Conservation (phyloP, 1,139 yeast genomes). For the Yamadazyma atlantica region DNA sequence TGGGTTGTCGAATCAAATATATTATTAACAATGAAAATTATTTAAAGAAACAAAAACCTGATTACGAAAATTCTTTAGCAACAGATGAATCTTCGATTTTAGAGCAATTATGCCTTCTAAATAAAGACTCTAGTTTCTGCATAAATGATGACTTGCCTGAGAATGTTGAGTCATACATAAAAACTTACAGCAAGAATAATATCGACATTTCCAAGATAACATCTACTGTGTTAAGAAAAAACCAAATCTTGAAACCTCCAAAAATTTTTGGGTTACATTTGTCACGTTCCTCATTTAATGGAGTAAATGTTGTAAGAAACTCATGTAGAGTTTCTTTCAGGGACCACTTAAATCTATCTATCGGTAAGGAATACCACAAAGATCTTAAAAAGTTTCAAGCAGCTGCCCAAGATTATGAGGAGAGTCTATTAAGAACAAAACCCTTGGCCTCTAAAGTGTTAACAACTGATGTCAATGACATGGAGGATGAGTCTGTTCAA, state of each 20-base stretch:
- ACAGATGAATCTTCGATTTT: conserved; percentile 20
- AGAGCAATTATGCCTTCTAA: conserved; percentile 27
- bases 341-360: conserved; percentile 53
- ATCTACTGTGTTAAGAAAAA: conserved; percentile 66
- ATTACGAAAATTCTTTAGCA: conserved; percentile 1
- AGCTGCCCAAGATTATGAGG: conserved; percentile 19
- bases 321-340: conserved; percentile 70
- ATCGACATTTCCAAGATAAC: conserved; percentile 48
- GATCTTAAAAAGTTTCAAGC: conserved; percentile 37
- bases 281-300: conserved; percentile 76
- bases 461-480: conserved; percentile 44
- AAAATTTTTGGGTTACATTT: conserved; percentile 71
- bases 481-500: conserved; percentile 47
- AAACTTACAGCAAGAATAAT: conserved; percentile 43
- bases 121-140: conserved; percentile 33
- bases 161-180: conserved; percentile 45
- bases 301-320: conserved; percentile 71
- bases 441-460: conserved; percentile 27
- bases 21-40: conserved; percentile 39
- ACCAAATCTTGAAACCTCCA: conserved; percentile 66
- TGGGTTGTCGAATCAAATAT: conserved; percentile 58
- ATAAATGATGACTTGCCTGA: conserved; percentile 63
- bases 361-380: conserved; percentile 45
- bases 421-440: conserved; percentile 3
- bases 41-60: conserved; percentile 10